Evolutionary conservation across 1,139 yeast genomes (phyloP), one percentile per base, ranked within the genome.

Genomic region (Pichia sp.): DNA sequence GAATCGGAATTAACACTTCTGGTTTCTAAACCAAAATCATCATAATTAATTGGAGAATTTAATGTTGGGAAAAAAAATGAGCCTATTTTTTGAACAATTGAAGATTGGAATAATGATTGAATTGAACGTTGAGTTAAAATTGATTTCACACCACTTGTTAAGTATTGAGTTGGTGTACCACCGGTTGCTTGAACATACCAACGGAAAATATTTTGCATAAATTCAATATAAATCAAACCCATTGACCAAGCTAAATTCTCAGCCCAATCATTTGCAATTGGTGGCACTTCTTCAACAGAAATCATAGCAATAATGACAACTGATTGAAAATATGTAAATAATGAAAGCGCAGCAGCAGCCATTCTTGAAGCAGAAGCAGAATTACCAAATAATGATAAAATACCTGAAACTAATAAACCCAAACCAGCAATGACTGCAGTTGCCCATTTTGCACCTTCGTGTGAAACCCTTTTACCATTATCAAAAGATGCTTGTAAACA

Each of bases 181-280:
- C 94, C 94, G 3, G 92, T 83, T 42, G 86, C 67, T 62, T 84
- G 87, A 40, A 84, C 77, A 55, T 81, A 84, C 94, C 94, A 84
- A 57, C 90, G 71, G 61, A 84, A 82, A 55, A 84, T 80, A 47
- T 79, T 69, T 63, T 82, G 90, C 89, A 84, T 82, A 57, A 83
- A 83, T 4, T 62, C 58, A 36, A 82, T 73, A 56, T 79, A 68
- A 54, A 84, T 83, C 49, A 84, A 68, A 2, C 94, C 94, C 90
- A 84, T 83, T 3, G 90, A 82, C 94, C 94, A 84, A 27, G 86
- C 86, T 61, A 84, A 71, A 58, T 84, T 84, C 60, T 82, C 89
- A 4, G 87, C 71, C 94, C 94, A 84, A 6, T 90, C 76, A 30
- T 82, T 73, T 2, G 87, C 92, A 57, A 84, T 82, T 12, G 92